phyloP scores from a whole-genome alignment of 352 stramenopile species.

The Phytophthora multivora region DNA sequence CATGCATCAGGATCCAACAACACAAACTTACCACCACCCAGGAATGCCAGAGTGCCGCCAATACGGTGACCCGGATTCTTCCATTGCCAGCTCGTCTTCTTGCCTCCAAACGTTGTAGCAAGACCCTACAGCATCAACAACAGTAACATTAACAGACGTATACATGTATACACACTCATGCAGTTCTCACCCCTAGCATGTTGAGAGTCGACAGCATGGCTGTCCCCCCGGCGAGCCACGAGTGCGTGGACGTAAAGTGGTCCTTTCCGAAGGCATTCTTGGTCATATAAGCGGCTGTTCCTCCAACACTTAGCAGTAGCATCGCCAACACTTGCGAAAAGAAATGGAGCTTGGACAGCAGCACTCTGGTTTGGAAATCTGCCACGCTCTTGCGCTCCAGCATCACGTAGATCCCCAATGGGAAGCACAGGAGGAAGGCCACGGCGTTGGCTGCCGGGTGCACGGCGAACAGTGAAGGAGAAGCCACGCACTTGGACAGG shows the following conservation, averaged over 20 bases:
- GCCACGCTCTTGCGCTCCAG: conserved; percentile 52
- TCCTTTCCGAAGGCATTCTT: conserved; percentile 65
- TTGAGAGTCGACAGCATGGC: conserved; percentile 57
- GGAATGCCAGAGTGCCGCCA: conserved; percentile 54
- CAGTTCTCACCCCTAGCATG: conserved; percentile 49
- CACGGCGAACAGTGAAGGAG: conserved; percentile 57
- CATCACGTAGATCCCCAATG: conserved; percentile 65
- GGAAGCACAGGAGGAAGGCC: conserved; percentile 66
- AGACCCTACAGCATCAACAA: conserved; percentile 36
- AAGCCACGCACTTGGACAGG: conserved; percentile 36
- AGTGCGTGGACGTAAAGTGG: conserved; percentile 77
- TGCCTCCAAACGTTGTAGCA: conserved; percentile 58
- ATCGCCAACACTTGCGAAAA: conserved; percentile 54
- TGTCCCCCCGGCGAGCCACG: conserved; percentile 59
- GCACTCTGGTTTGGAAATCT: conserved; percentile 50
- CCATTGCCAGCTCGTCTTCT: conserved; percentile 75
- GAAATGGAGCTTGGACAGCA: conserved; percentile 59
- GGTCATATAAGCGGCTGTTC: conserved; percentile 52
- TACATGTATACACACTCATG: not conserved
- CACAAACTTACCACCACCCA: conserved; percentile 39
- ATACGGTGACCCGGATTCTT: conserved; percentile 71
- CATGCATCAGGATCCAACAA: too few relatives aligned
- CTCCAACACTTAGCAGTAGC: conserved; percentile 44
- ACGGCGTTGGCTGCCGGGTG: conserved; percentile 69
- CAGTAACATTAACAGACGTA: not conserved